Evolutionary conservation across 2,329 filamentous ascomycete species (phyloP), one percentile per base, ranked within the genome.

Genomic region (Blastomyces percursus): DNA sequence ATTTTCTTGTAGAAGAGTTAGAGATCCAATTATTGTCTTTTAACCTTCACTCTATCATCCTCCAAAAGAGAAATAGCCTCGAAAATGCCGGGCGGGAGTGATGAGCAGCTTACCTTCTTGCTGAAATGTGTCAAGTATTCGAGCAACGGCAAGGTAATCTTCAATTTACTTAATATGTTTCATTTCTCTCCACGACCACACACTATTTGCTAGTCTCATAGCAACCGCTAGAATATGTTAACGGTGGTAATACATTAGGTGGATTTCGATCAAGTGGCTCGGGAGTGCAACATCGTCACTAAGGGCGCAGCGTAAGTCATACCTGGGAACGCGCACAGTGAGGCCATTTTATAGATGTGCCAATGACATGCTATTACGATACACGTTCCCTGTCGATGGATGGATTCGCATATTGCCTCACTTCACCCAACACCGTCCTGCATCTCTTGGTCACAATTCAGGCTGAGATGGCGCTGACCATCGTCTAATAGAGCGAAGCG

Each of bases 281-380:
- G 79, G 19, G 86, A 89, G 68, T 83, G 85, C 51, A 75, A 73
- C 27, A 87, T 90, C 46, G 79, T 86, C 42, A 79, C 76, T 72
- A 88, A 87, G 74, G 86, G 82, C 16, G 87, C 87, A 27, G 87
- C 86, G 87, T 90, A 81, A 80, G 86, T 82, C 32, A 16, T 19
- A 30, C 19, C 6, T 21, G 3, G 19, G 19, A 46, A 54, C 44
- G 8, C 14, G 35, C 11, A 52, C 12, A 52, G 11, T 5, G 7
- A 40, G n/a, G 7, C 32, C 42, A 6, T 48, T 12, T 52, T 21
- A 40, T 40, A 40, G 30, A 42, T 32, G 24, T 48, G 50, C 57
- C 21, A 27, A 42, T 35, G 21, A 11, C n/a, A 14, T 30, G 27
- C 1, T 55, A 5, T 42, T 42, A n/a, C 40, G 44, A 24, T 6